Evolutionary conservation across 805 yeast species (phyloP).

Genomic region (Blastobotrys parvus): DNA sequence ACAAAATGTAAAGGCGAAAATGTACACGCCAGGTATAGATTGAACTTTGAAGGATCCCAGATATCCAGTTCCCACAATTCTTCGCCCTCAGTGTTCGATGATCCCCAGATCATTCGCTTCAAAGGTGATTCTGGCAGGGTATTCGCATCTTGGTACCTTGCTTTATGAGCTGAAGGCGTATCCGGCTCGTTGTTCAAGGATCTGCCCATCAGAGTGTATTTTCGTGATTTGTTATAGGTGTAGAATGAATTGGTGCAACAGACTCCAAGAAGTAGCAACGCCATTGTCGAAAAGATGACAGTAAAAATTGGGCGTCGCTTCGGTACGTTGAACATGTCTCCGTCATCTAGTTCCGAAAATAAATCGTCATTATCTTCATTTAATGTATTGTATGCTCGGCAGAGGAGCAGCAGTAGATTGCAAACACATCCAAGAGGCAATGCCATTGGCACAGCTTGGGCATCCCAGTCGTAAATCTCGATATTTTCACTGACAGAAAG

Average conservation of each 20-base stretch:
- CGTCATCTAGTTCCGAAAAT: slow-evolving; percentile 2
- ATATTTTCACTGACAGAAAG: slow-evolving; percentile 21
- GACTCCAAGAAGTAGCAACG: slow-evolving; percentile 7
- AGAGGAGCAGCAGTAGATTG: slow-evolving; percentile 16
- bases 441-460: slow-evolving; percentile 14
- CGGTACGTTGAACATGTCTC: not conserved
- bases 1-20: slow-evolving; percentile 52
- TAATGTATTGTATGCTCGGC: slow-evolving; percentile 8
- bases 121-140: slow-evolving; percentile 5
- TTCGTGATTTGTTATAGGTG: slow-evolving; percentile 9
- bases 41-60: slow-evolving; percentile 62
- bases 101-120: slow-evolving; percentile 2
- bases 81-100: slow-evolving; percentile 2
- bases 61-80: slow-evolving; percentile 45
- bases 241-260: slow-evolving; percentile 13
- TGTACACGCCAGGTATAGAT: slow-evolving; percentile 40
- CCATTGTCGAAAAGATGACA: slow-evolving; percentile 4
- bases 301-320: slow-evolving; percentile 6
- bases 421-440: slow-evolving; percentile 16
- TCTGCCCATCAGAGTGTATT: slow-evolving; percentile 19
- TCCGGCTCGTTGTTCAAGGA: slow-evolving; percentile 15
- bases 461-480: slow-evolving; percentile 25
- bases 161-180: slow-evolving; percentile 19
- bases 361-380: slow-evolving; percentile 5
- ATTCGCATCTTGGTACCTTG: slow-evolving; percentile 6